Evolutionary conservation across 176 grass and related monocot genomes (phyloP), one percentile per base, ranked within the genome.

Genomic region (Dactylis glomerata): DNA sequence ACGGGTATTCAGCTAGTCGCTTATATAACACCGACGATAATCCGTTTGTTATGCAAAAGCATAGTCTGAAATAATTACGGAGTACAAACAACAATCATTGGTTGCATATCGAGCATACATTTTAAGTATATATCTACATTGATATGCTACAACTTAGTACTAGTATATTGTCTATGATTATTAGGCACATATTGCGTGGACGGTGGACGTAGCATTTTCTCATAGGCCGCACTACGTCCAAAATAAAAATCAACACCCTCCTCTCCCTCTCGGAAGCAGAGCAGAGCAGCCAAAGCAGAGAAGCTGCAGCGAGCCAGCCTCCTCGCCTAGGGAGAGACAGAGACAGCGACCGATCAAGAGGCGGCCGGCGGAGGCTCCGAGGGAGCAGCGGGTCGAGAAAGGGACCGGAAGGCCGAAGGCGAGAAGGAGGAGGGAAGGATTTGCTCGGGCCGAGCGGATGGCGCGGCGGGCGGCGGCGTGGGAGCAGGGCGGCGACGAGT

Each of bases 401-500:
- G 24, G 0, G 55, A 42, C 55, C 54, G 37, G 59, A 42, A 24
- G 20, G 2, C 1, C 1, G 83, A 44, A 11, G 26, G 52, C 20
- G 6, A 23, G 10, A 27, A 42, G 19, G 5, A n/a, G n/a, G 9
- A 36, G 77, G 19, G 13, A 22, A 19, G 46, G 10, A 27, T 19
- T 13, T 16, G 23, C 52, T 22, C 14, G 31, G 74, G 78, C 28
- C 47, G 47, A 50, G 16, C 14, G 13, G 72, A 89, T 89, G 91
- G 78, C 88, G 26, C 84, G 88, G n/a, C 83, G 77, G n/a, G n/a
- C 76, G 81, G 81, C 87, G 87, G 45, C 92, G 63, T 84, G 87
- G 81, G 89, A 86, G 89, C 84, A 91, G 64, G 84, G 85, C 74
- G 89, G 80, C 2, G 92, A 97, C 65, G 94, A 97, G 62, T 97